Conservation (phyloP, 805 yeast species). For the Teunomyces kruisii region DNA sequence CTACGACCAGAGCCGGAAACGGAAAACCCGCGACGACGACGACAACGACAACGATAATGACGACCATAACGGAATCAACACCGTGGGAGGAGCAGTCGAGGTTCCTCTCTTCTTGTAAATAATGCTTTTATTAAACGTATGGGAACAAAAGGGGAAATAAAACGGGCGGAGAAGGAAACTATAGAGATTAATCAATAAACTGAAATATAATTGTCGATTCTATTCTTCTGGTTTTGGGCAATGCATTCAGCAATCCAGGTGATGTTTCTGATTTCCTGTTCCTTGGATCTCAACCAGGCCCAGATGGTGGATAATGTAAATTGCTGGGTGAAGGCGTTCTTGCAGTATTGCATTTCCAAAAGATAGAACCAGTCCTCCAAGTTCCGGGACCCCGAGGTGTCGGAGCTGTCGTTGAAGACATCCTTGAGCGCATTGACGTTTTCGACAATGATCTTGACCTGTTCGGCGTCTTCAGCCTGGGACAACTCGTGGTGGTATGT, state of each 20-base stretch:
- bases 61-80: slow-evolving; percentile 13
- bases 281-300: slow-evolving; percentile 96
- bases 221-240: slow-evolving; percentile 95
- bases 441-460: slow-evolving; percentile 64
- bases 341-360: slow-evolving; percentile 88
- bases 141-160: neutral
- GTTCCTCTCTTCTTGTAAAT: slow-evolving; percentile 41
- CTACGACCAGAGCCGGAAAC: neutral
- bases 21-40: slow-evolving; percentile 1
- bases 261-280: slow-evolving; percentile 94
- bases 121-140: neutral
- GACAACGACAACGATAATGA: slow-evolving; percentile 3
- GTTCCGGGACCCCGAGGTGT: slow-evolving; percentile 45
- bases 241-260: slow-evolving; percentile 99
- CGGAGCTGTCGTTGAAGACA: slow-evolving; percentile 44
- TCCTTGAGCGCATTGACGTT: slow-evolving; percentile 65
- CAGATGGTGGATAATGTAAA: slow-evolving; percentile 86
- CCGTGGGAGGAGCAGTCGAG: slow-evolving; percentile 46
- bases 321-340: slow-evolving; percentile 93
- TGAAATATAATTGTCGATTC: slow-evolving; percentile 86
- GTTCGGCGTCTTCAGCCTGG: slow-evolving; percentile 81
- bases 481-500: slow-evolving; percentile 64
- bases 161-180: neutral
- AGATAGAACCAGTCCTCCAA: slow-evolving; percentile 94
- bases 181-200: slow-evolving; percentile 53